Evolutionary conservation across 2,329 filamentous ascomycete species (phyloP), one percentile per base, ranked within the genome.

Genomic region (Penicillium sp.): DNA sequence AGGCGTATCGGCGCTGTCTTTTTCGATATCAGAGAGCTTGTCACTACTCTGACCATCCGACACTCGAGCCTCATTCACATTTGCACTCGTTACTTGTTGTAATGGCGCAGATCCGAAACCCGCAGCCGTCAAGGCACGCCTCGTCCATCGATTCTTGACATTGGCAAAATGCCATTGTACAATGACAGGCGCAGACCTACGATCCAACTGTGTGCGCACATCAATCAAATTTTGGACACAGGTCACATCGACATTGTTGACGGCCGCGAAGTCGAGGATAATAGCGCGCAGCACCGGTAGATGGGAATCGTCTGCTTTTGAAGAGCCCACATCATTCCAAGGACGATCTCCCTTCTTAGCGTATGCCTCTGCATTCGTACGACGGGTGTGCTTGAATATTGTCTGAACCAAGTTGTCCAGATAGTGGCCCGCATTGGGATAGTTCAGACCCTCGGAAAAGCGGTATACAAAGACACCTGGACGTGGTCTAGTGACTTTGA

Each of bases 161-260:
- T 83, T 85, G n/a, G 89, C 87, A 56, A 95, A 84, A 69, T 95
- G 91, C 90, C 90, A 95, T 65, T 95, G 88, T 2, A 96, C 89
- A 2, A 77, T 76, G 11, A 89, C 81, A 0, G 91, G 91, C 0
- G 84, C 68, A 0, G 88, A 80, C 64, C 95, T 92, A 13, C 82
- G 79, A 68, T 95, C 89, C n/a, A 96, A 82, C 65, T 95, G 89
- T 66, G 95, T 93, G 59, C 90, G 87, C 0, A 95, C 85, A 63
- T 96, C 91, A 61, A 95, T 92, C 16, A 96, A 77, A 59, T 87
- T 83, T 70, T 96, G 91, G 2, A 95, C 80, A 0, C 88, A 92
- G 0, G 91, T 95, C 50, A 95, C 83, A 62, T 96, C 91, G 50
- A 95, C 84, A 59, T 95, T 88, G 71, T 95, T 95, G 56, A 96